Conservation (phyloP, 1,139 yeast genomes). For the Blastobotrys illinoisensis region DNA sequence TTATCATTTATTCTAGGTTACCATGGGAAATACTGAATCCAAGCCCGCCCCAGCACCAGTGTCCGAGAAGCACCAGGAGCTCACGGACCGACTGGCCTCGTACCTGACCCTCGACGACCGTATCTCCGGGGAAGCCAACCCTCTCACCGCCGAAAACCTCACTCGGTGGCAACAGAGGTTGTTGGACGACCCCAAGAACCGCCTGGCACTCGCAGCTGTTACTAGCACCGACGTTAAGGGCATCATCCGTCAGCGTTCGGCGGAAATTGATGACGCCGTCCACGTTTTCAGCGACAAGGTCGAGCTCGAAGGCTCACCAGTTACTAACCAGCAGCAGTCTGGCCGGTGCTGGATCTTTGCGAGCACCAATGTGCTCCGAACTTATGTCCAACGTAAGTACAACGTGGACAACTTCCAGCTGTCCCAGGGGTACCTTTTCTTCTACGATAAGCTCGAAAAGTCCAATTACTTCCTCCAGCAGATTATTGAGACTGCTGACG, state of each 20-base stretch:
- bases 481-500: constrained; percentile 48
- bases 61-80: constrained; percentile 8
- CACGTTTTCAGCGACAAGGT: constrained; percentile 52
- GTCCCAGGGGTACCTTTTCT: constrained; percentile 52
- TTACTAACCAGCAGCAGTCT: constrained; percentile 52
- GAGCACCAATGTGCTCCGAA: constrained; percentile 54
- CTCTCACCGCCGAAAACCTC: constrained; percentile 37
- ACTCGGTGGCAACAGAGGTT: constrained; percentile 49
- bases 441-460: constrained; percentile 54
- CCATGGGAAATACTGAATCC: constrained; percentile 9
- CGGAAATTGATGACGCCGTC: constrained; percentile 37
- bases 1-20: no score
- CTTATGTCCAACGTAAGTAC: constrained; percentile 48
- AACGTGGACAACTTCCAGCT: constrained; percentile 52
- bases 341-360: constrained; percentile 73
- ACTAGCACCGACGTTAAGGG: constrained; percentile 45
- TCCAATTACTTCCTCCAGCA: constrained; percentile 58
- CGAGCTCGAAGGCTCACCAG: constrained; percentile 51
- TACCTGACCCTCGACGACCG: constrained; percentile 18
- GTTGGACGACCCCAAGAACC: constrained; percentile 48
- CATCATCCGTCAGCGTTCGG: constrained; percentile 39
- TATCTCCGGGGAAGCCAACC: constrained; percentile 24
- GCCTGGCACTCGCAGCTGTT: constrained; percentile 54
- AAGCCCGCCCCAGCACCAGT: not conserved
- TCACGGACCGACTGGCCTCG: constrained; percentile 18